These are phyloP conservation scores for Euphorbia celastroides DNA, from an alignment of 441 rosid species.

Conservation along the genomic window DNA sequence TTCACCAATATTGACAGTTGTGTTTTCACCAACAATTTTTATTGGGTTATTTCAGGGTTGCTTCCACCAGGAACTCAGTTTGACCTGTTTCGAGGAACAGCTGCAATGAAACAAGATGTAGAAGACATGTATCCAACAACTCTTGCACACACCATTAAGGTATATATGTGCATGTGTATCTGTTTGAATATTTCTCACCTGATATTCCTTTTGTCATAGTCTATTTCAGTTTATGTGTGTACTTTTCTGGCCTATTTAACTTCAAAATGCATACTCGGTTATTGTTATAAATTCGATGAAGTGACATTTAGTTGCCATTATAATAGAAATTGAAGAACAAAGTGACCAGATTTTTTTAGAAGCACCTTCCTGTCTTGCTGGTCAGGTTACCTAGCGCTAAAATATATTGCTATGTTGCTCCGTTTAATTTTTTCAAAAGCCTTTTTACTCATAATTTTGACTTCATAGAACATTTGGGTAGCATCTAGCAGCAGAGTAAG, in stretches of 20 bases:
- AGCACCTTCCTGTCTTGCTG: background rate
- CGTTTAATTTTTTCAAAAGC: conserved; percentile 2
- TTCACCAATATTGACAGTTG: conserved; percentile 1
- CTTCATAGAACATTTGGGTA: background rate
- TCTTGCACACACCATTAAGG: conserved; percentile 86
- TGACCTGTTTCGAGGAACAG: conserved; percentile 95
- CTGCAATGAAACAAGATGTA: conserved; percentile 98
- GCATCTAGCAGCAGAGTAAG: background rate
- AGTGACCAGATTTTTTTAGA: background rate
- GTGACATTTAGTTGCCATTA: background rate
- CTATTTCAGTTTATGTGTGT: background rate
- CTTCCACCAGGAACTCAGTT: conserved; percentile 99
- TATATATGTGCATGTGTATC: conserved; percentile 12
- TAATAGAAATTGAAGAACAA: background rate
- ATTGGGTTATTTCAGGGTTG: conserved; percentile 52
- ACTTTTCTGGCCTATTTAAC: background rate
- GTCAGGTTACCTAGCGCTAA: background rate
- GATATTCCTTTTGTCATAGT: background rate
- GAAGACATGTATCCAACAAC: conserved; percentile 89
- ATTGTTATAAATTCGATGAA: background rate
- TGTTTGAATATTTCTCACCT: background rate
- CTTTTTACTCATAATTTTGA: background rate
- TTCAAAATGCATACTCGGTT: background rate
- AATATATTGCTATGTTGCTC: no score
- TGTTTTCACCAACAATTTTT: conserved; percentile 4